These are phyloP conservation scores for Pseudogymnoascus sp. DNA, from an alignment of 2,329 filamentous ascomycete genomes.

Conservation along the genomic window DNA sequence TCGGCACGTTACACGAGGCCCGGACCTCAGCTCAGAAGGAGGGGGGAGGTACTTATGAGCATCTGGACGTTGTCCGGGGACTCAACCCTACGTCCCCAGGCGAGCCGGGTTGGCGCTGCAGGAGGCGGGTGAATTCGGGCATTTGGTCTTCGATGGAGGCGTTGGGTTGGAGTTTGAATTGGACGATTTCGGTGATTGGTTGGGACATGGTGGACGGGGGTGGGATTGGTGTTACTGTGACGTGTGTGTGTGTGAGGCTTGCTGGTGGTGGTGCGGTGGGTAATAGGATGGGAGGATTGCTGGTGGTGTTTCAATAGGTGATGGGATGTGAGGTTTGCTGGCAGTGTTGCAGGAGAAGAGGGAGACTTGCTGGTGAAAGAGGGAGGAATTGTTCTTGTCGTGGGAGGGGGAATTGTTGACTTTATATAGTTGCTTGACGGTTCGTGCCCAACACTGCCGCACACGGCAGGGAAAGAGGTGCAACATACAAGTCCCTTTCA, in stretches of 20 bases:
- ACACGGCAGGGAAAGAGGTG: neutral
- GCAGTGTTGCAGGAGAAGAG: neutral
- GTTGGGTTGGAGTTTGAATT: neutral
- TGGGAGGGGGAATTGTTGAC: neutral
- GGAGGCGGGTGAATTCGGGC: neutral
- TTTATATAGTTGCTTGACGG: neutral
- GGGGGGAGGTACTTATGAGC: neutral
- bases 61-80: conserved; percentile 5
- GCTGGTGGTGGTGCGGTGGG: neutral
- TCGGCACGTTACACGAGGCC: neutral
- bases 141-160: neutral
- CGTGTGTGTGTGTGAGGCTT: neutral
- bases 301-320: neutral
- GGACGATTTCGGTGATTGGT: conserved; percentile 12
- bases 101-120: conserved; percentile 7
- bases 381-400: neutral
- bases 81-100: neutral
- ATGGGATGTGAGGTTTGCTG: neutral
- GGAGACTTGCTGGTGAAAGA: neutral
- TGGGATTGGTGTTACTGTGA: neutral
- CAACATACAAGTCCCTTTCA: neutral
- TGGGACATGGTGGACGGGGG: neutral
- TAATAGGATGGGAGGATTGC: neutral
- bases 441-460: neutral
- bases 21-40: neutral